Evolutionary conservation across 2,329 filamentous ascomycete genomes (phyloP), one percentile per base, ranked within the genome.

Genomic region (Pyrenophora seminiperda): DNA sequence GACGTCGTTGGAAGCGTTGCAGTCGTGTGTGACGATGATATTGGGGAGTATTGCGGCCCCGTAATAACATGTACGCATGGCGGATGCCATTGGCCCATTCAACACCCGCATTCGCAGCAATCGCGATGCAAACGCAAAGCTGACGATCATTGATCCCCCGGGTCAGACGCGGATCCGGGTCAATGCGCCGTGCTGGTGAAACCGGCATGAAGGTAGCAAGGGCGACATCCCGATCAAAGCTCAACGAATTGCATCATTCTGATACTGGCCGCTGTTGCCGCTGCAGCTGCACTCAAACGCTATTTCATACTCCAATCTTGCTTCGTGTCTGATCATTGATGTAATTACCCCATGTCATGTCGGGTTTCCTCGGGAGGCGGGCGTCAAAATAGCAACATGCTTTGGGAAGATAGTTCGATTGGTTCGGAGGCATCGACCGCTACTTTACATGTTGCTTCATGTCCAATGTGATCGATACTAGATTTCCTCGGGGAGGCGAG

Each of bases 1-100:
- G 17, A 31, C 51, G 47, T 14, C 17, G 47, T 47, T 29, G 18
- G 10, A 13, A n/a, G n/a, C 39, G 33, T 47, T 40, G 51, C 47
- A 27, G 19, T 38, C 20, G 13, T 43, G 32, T 38, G 46, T 47
- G 15, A 37, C 15, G n/a, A n/a, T n/a, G n/a, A n/a, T n/a, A n/a
- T n/a, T n/a, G n/a, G n/a, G n/a, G n/a, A n/a, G n/a, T n/a, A n/a
- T n/a, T n/a, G n/a, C n/a, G 10, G 37, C 38, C 17, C 4, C 33
- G 38, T 36, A n/a, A n/a, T n/a, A n/a, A n/a, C n/a, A n/a, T n/a
- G n/a, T 4, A 27, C 24, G 24, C 17, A 29, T 15, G 15, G 15
- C 14, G 10, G 20, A 3, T n/a, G 13, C 10, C 14, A 17, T 14
- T 15, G 1, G 7, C 5, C 24, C 24, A 27, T 4, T 11, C 9